These are phyloP conservation scores for Chaetomiaceae sp. DNA, from an alignment of 2,329 filamentous ascomycete species.

Conservation along the genomic window DNA sequence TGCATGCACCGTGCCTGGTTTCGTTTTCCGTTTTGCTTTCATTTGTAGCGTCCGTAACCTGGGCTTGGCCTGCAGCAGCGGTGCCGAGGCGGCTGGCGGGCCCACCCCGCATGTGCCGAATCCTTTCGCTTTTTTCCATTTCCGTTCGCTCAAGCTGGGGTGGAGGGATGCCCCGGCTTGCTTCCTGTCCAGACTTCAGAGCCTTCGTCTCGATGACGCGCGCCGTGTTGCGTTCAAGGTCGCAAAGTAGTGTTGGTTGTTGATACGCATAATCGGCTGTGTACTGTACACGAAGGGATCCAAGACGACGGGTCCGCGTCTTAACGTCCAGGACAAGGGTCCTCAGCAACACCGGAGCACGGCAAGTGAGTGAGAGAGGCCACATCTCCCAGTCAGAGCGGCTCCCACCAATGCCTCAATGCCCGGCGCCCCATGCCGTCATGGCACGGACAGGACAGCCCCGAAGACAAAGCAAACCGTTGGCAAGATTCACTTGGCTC, in stretches of 20 bases:
- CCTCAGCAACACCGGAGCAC: no score
- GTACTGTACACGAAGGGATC: not conserved
- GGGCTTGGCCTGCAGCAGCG: not conserved
- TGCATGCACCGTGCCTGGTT: not conserved
- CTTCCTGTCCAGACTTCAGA: no score
- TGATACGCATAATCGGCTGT: not conserved
- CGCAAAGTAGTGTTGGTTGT: not conserved
- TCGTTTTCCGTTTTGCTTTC: not conserved
- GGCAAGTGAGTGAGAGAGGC: no score
- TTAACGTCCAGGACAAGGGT: no score
- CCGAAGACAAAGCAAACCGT: not conserved
- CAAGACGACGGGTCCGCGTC: conserved; percentile 7
- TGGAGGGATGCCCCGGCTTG: no score
- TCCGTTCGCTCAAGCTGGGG: no score
- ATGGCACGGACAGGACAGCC: not conserved
- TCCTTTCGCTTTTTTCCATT: not conserved
- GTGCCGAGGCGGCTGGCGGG: not conserved
- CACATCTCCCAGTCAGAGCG: not conserved
- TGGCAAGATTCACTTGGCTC: no score
- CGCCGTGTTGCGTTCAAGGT: no score
- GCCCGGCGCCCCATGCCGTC: not conserved
- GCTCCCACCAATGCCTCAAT: not conserved
- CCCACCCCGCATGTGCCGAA: not conserved
- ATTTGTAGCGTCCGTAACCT: not conserved
- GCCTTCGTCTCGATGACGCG: not conserved